These are phyloP conservation scores for Schizophyllum commune DNA, from an alignment of 1,284 basidiomycete species.

Conservation along the genomic window DNA sequence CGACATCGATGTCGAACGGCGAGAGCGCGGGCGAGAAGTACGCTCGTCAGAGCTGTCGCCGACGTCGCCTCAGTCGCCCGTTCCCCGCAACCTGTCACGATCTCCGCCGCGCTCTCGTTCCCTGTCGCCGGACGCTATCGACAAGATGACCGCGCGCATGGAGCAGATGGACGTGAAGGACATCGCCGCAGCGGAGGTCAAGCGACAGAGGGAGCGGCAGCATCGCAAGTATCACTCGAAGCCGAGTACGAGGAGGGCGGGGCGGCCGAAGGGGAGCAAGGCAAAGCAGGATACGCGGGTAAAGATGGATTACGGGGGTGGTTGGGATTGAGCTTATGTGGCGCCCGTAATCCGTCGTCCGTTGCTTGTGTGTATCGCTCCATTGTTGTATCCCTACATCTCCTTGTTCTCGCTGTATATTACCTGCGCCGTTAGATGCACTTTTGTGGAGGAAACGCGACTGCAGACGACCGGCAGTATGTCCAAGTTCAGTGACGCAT, in stretches of 20 bases:
- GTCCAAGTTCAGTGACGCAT: not conserved
- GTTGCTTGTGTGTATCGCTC: not conserved
- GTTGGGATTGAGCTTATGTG: conserved; percentile 45
- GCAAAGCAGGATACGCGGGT: conserved; percentile 71
- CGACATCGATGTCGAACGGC: not conserved
- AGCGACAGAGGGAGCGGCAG: conserved; percentile 53
- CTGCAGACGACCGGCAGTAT: not conserved
- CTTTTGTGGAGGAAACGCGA: no score
- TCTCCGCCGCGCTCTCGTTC: conserved; percentile 42
- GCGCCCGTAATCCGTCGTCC: no score
- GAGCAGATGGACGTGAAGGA: conserved; percentile 34
- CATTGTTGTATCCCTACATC: not conserved
- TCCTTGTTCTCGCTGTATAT: no score
- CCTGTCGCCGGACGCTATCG: conserved; percentile 27
- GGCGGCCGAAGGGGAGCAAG: conserved; percentile 76
- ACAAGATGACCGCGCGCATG: conserved; percentile 22
- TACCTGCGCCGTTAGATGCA: no score
- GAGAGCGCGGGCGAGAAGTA: not conserved
- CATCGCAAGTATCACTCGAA: conserved; percentile 71
- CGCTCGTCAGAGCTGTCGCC: not conserved
- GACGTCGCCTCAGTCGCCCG: conserved; percentile 14
- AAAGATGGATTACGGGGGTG: conserved; percentile 50
- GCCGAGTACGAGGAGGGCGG: conserved; percentile 54
- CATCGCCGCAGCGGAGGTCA: conserved; percentile 58
- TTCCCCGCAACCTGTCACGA: conserved; percentile 26